Evolutionary conservation across 2,329 filamentous ascomycete genomes (phyloP), one percentile per base, ranked within the genome.

Genomic region (Pochonia chlamydosporia): DNA sequence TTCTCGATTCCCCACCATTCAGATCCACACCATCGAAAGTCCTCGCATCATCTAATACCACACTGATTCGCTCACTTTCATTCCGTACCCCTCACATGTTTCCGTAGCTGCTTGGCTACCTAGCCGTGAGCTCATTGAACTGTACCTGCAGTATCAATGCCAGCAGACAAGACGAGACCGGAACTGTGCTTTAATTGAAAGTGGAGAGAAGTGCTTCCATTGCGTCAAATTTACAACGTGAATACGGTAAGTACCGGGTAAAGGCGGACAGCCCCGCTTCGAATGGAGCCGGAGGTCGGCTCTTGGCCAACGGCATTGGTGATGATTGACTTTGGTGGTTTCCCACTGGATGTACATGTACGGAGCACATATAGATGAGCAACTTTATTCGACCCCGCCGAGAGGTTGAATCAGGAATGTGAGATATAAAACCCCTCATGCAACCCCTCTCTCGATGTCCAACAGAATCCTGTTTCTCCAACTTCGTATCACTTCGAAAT

Each of bases 361-460:
- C 7, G n/a, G n/a, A n/a, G 5, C 21, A n/a, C 7, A 18, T 18
- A 8, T 4, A 8, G 7, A 11, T 36, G 33, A 20, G 33, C 18
- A 20, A 44, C 33, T 9, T 25, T 30, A 20, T 36, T 8, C 21
- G 37, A 44, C 43, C 43, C 47, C 43, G 14, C 25, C 13, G 18
- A 13, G 35, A 23, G 4, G 13, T 36, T 18, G 33, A 6, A 23
- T 26, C 6, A n/a, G 36, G n/a, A n/a, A n/a, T n/a, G n/a, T n/a
- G n/a, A n/a, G n/a, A n/a, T 45, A 42, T 46, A 48, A 33, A 45
- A 46, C 23, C 47, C 47, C 47, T 45, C 47, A 37, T 3, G 5
- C 18, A 24, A 30, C 14, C 23, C n/a, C 11, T 20, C 44, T 25
- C 16, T n/a, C 28, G 18, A n/a, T n/a, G n/a, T n/a, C n/a, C n/a